Evolutionary conservation across 83 land plant genomes (phyloP).

Genomic region (Diphasiastrum complanatum): DNA sequence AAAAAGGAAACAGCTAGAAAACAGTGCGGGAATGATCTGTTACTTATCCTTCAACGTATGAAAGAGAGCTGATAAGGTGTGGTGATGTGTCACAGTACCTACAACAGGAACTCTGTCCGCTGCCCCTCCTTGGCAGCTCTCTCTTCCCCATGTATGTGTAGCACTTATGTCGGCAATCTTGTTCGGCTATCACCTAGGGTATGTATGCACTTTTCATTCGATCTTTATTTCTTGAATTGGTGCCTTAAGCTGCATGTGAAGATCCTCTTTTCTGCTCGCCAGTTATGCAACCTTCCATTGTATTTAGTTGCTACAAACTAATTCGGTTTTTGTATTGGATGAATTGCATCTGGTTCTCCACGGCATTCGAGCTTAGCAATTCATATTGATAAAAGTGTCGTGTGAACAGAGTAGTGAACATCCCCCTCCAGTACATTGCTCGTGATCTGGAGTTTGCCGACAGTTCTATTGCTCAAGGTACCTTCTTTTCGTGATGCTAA

Average conservation of each 20-base stretch:
- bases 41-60: too few species aligned
- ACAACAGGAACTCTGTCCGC: not conserved
- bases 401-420: slow-evolving; percentile 11
- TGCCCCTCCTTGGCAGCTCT: slow-evolving; percentile 16
- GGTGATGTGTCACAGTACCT: not conserved
- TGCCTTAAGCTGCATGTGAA: too few species aligned
- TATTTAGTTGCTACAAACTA: too few species aligned
- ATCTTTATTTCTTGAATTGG: too few species aligned
- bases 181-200: slow-evolving; percentile 17
- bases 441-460: slow-evolving; percentile 14
- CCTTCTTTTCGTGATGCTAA: not conserved
- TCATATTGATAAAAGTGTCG: not conserved
- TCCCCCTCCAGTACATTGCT: slow-evolving; percentile 8
- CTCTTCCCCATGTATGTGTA: slow-evolving; percentile 11
- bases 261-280: too few species aligned
- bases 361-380: not conserved
- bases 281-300: too few species aligned
- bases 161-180: slow-evolving; percentile 5
- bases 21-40: too few species aligned
- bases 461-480: slow-evolving; percentile 12
- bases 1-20: too few species aligned
- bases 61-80: too few species aligned
- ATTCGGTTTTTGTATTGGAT: not conserved
- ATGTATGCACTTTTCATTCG: too few species aligned
- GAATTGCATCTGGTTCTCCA: not conserved